These are phyloP conservation scores for Phytopythium kandeliae DNA, from an alignment of 352 stramenopile genomes.

Conservation along the genomic window DNA sequence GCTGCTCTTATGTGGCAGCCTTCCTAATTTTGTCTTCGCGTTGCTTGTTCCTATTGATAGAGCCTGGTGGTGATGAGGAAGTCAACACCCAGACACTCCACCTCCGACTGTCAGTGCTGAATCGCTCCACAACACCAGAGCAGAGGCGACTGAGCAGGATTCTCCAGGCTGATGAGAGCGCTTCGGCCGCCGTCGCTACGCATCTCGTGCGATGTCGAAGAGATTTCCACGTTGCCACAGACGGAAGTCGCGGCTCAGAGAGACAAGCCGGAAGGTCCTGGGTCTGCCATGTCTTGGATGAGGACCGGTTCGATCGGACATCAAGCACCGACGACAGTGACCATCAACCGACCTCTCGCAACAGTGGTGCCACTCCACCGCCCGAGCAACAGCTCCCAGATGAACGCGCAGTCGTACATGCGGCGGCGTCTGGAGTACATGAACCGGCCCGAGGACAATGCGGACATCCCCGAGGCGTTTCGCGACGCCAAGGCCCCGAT, in stretches of 20 bases:
- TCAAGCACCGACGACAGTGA: not conserved
- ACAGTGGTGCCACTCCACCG: not conserved
- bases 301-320: not conserved
- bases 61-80: too few species aligned
- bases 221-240: slow-evolving; percentile 3
- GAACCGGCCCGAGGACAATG: slow-evolving; percentile 4
- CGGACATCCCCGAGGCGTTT: not conserved
- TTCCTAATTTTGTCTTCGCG: not conserved
- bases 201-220: slow-evolving; percentile 3
- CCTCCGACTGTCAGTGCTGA: too few species aligned
- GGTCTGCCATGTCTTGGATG: too few species aligned
- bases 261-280: too few species aligned
- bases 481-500: slow-evolving; percentile 5
- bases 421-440: slow-evolving; percentile 6
- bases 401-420: slow-evolving; percentile 4
- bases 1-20: not conserved
- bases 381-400: slow-evolving; percentile 1
- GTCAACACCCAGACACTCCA: too few species aligned
- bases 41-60: too few species aligned
- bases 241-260: not conserved
- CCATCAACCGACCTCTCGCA: not conserved
- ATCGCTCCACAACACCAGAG: not conserved
- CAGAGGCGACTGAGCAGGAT: too few species aligned
- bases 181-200: slow-evolving; percentile 1
- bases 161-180: not conserved